Percentiles rank a stretch among this genome's conserved stretches.
These are phyloP conservation scores for Pichia sporocuriosa DNA, from an alignment of 805 yeast species.

Conservation along the genomic window DNA sequence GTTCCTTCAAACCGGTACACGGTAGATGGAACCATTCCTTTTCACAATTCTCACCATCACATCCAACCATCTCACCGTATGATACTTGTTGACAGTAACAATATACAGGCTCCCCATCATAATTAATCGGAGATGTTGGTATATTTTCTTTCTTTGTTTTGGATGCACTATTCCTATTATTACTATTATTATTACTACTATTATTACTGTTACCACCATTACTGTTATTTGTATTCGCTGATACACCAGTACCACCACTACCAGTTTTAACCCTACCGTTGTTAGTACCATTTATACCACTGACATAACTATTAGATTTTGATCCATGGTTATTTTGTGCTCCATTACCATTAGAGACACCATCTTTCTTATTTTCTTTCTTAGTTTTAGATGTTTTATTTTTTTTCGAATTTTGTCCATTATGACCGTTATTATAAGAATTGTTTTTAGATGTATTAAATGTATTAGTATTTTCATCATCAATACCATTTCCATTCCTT, in stretches of 20 bases:
- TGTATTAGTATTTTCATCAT: slow-evolving; percentile 1
- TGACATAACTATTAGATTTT: too few relatives aligned
- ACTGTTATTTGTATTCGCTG: not conserved
- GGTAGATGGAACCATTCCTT: slow-evolving; percentile 96
- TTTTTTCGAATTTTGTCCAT: slow-evolving; percentile 3
- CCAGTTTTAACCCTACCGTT: not conserved
- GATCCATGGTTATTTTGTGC: too few relatives aligned
- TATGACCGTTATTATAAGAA: not conserved
- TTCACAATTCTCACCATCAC: slow-evolving; percentile 90
- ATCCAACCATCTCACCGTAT: slow-evolving; percentile 98
- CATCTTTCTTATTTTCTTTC: slow-evolving; percentile 2
- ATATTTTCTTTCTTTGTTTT: slow-evolving; percentile 15
- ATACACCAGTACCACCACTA: not conserved
- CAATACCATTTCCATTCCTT: not conserved
- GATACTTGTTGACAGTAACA: slow-evolving; percentile 97
- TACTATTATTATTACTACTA: not conserved
- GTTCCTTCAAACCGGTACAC: slow-evolving; percentile 78
- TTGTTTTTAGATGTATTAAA: not conserved
- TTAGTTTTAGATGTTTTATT: slow-evolving; percentile 4
- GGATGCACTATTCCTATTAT: not conserved
- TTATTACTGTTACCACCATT: not conserved
- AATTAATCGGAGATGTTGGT: slow-evolving; percentile 13
- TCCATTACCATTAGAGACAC: not conserved
- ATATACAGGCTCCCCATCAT: slow-evolving; percentile 65
- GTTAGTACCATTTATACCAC: not conserved